Conservation (phyloP, 139 green algal genomes). For the Spirogloea muscicola region DNA sequence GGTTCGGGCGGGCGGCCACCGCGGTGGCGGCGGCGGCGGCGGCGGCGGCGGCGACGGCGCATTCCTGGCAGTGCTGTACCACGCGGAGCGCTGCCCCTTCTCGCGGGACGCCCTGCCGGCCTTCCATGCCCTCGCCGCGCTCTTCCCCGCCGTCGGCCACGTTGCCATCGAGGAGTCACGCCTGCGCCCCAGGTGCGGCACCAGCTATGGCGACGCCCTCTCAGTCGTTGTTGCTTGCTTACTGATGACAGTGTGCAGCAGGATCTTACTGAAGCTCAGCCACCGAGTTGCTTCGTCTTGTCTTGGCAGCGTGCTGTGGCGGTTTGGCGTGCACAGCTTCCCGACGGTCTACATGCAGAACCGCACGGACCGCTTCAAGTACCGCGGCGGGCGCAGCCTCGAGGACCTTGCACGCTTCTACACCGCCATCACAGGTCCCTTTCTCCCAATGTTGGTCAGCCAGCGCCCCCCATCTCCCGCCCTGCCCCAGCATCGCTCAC, state of each 20-base stretch:
- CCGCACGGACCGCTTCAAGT: background rate
- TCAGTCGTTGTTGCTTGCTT: too few species aligned
- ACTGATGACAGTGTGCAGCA: too few species aligned
- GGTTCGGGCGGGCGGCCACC: too few species aligned
- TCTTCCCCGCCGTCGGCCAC: constrained; percentile 1
- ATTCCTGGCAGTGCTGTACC: constrained; percentile 14
- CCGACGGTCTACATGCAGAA: constrained; percentile 9
- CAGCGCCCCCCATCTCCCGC: background rate
- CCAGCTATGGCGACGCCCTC: too few species aligned
- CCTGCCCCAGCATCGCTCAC: background rate
- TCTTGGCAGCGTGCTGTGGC: constrained; percentile 14
- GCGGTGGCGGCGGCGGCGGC: too few species aligned
- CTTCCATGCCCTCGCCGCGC: background rate
- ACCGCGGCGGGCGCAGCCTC: background rate
- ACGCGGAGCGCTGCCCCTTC: constrained; percentile 13
- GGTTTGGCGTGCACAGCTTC: constrained; percentile 16
- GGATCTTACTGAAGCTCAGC: too few species aligned
- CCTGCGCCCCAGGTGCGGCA: constrained; percentile 6
- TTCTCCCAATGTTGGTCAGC: constrained; percentile 3
- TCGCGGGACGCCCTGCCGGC: background rate
- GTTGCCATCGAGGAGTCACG: constrained; percentile 14
- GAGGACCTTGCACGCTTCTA: background rate
- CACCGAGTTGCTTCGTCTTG: too few species aligned
- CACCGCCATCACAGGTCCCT: background rate
- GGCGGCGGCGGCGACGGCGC: background rate